Evolutionary conservation across 192 early-diverging fungal species (phyloP).

Genomic region (Podila verticillata): DNA sequence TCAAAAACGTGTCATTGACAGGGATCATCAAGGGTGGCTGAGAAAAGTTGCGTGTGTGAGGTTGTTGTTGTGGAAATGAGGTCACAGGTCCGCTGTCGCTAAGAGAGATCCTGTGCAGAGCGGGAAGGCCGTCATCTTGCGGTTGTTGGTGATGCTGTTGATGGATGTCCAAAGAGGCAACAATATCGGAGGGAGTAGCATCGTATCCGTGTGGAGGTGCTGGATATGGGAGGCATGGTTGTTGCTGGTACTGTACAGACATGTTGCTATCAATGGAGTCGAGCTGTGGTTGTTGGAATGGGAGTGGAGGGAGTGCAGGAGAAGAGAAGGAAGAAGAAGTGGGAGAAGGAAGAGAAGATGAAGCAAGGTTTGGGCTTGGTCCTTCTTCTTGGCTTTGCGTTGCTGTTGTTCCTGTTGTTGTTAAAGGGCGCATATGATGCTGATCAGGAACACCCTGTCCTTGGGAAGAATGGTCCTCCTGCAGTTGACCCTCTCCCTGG

Average conservation of each 20-base stretch:
- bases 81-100: neutral
- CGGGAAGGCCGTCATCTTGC: neutral
- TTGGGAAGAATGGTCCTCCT: too few relatives aligned
- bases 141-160: neutral
- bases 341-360: slow-evolving; percentile 7
- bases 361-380: slow-evolving; percentile 2
- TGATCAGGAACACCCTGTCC: neutral
- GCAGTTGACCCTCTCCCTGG: neutral
- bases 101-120: neutral
- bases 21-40: neutral
- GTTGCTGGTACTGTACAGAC: neutral
- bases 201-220: neutral
- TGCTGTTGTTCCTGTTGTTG: neutral
- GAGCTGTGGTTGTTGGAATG: neutral
- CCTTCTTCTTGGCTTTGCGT: neutral
- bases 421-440: neutral
- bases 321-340: neutral
- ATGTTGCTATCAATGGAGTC: neutral
- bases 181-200: neutral
- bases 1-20: neutral
- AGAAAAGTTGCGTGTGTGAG: neutral
- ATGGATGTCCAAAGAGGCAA: neutral
- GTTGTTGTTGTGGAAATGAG: neutral
- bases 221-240: slow-evolving; percentile 10
- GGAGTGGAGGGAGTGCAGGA: neutral